Evolutionary conservation across 2,329 filamentous ascomycete species (phyloP).

Genomic region (Davidsoniella eucalypti): DNA sequence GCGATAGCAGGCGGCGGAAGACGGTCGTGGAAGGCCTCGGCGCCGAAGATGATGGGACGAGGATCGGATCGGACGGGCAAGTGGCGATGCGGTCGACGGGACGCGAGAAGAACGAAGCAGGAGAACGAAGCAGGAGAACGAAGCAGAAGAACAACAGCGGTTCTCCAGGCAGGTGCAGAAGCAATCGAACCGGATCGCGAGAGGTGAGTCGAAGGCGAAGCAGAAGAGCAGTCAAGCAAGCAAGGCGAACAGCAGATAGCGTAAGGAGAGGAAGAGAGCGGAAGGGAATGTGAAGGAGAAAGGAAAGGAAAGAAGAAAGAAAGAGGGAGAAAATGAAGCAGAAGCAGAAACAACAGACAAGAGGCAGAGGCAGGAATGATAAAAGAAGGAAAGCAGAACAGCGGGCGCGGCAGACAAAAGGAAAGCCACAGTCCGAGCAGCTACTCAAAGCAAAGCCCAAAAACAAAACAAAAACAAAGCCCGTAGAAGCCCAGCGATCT

Average conservation of each 20-base stretch:
- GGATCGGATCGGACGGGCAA: constrained; percentile 9
- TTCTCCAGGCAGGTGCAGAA: too few relatives aligned
- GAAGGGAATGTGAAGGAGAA: constrained; percentile 13
- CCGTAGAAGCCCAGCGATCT: too few relatives aligned
- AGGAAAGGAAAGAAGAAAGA: background rate
- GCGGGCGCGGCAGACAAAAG: too few relatives aligned
- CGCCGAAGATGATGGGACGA: constrained; percentile 9
- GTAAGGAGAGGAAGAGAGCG: constrained; percentile 12
- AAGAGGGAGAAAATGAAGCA: too few relatives aligned
- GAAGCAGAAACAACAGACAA: too few relatives aligned
- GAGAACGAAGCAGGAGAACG: too few relatives aligned
- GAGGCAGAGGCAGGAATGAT: constrained; percentile 9
- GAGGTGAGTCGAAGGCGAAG: too few relatives aligned
- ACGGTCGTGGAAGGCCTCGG: background rate
- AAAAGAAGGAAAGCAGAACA: constrained; percentile 4
- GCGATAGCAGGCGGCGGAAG: background rate
- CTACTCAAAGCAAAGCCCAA: too few relatives aligned
- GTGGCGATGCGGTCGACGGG: constrained; percentile 16
- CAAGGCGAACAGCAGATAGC: constrained; percentile 14
- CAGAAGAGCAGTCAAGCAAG: constrained; percentile 16
- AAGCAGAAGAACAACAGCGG: too few relatives aligned
- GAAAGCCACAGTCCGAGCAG: too few relatives aligned
- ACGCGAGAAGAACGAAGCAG: background rate
- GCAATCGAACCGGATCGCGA: too few relatives aligned
- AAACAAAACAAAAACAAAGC: too few relatives aligned